These are phyloP conservation scores for Irpex rosettiformis DNA, from an alignment of 1,284 basidiomycete genomes.

Conservation along the genomic window DNA sequence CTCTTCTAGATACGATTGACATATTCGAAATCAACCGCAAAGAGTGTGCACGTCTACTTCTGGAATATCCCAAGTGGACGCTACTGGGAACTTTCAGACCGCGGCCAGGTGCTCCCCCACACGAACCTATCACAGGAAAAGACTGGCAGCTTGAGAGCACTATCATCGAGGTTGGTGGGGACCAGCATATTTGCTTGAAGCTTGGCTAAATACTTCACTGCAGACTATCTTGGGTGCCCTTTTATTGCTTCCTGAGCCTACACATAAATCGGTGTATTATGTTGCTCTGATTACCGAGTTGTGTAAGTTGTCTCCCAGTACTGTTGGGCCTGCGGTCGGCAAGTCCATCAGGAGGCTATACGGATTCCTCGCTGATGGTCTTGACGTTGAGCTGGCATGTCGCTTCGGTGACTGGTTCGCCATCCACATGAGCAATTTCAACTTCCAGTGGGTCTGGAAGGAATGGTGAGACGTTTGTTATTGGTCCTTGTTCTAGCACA, in stretches of 20 bases:
- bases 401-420: slow-evolving; percentile 95
- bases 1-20: slow-evolving; percentile 81
- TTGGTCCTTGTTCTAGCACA: not conserved
- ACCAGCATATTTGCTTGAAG: not conserved
- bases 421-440: slow-evolving; percentile 96
- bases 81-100: slow-evolving; percentile 82
- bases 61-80: slow-evolving; percentile 88
- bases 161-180: slow-evolving; percentile 62
- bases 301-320: slow-evolving; percentile 87
- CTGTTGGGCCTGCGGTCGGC: slow-evolving; percentile 94
- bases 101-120: slow-evolving; percentile 50
- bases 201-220: not conserved
- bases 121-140: slow-evolving; percentile 51
- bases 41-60: slow-evolving; percentile 84
- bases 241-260: slow-evolving; percentile 75
- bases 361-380: slow-evolving; percentile 65
- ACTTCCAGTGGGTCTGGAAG: slow-evolving; percentile 99
- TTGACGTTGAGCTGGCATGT: slow-evolving; percentile 82
- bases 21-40: slow-evolving; percentile 97
- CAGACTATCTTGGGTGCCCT: slow-evolving; percentile 76
- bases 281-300: slow-evolving; percentile 89
- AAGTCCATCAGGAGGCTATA: slow-evolving; percentile 92
- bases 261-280: slow-evolving; percentile 84
- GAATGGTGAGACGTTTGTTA: slow-evolving; percentile 72
- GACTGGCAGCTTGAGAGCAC: slow-evolving; percentile 80